Evolutionary conservation across 768 basidiomycete species (phyloP).

Genomic region (Rhodotorula toruloides): DNA sequence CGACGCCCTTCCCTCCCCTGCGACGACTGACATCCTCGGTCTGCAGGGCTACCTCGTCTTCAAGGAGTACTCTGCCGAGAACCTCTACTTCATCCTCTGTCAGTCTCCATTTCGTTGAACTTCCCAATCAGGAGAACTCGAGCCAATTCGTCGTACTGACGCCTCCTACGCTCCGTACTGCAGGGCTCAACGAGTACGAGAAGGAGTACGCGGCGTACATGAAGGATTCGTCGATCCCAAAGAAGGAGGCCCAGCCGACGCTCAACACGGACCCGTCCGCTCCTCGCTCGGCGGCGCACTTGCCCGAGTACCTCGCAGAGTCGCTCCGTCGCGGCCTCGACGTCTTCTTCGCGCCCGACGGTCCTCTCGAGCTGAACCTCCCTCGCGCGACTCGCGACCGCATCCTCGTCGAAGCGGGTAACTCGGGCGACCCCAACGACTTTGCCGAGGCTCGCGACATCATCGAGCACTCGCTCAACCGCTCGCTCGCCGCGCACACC

Average conservation of each 20-base stretch:
- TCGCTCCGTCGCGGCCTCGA: conserved; percentile 38
- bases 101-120: neutral
- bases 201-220: conserved; percentile 30
- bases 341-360: conserved; percentile 38
- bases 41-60: conserved; percentile 37
- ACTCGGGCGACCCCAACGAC: conserved; percentile 31
- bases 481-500: conserved; percentile 21
- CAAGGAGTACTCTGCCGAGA: conserved; percentile 39
- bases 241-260: neutral
- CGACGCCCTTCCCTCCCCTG: too few species aligned
- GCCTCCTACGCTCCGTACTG: neutral
- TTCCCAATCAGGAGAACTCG: too few species aligned
- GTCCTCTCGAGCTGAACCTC: conserved; percentile 38
- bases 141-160: neutral
- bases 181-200: conserved; percentile 34
- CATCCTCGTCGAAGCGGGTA: conserved; percentile 36
- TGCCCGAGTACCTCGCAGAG: conserved; percentile 37
- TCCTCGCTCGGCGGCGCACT: conserved; percentile 18
- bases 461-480: conserved; percentile 36
- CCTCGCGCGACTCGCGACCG: conserved; percentile 31
- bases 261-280: conserved; percentile 30
- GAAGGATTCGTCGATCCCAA: conserved; percentile 9
- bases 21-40: too few species aligned
- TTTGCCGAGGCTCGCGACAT: conserved; percentile 35
- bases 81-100: conserved; percentile 39